Evolutionary conservation across 108 stramenopile species (phyloP).

Genomic region (Mayamaea pseudoterrestris): DNA sequence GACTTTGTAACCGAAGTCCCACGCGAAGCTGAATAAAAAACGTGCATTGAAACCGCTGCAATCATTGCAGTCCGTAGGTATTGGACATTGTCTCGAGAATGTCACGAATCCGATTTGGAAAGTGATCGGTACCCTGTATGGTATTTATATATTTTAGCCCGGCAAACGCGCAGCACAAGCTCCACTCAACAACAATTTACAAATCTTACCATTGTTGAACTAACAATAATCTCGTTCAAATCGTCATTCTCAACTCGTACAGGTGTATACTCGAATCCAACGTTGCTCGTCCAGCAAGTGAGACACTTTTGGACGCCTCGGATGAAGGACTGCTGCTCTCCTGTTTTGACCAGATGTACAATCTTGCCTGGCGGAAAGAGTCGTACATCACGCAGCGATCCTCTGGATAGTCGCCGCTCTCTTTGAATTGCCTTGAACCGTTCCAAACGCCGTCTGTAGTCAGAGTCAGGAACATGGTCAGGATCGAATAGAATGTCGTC

Average conservation of each 20-base stretch:
- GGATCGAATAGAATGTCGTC: slow-evolving; percentile 41
- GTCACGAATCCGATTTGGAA: slow-evolving; percentile 64
- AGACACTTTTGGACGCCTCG: slow-evolving; percentile 36
- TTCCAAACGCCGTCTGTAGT: slow-evolving; percentile 55
- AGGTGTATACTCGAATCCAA: slow-evolving; percentile 68
- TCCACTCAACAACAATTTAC: no score
- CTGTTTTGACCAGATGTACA: slow-evolving; percentile 76
- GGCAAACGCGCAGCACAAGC: no score
- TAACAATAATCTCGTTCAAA: slow-evolving; percentile 78
- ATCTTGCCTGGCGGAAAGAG: slow-evolving; percentile 77
- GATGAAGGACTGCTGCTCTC: slow-evolving; percentile 36
- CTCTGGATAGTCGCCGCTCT: slow-evolving; percentile 47
- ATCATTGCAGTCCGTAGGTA: no score
- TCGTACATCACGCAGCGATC: slow-evolving; percentile 23
- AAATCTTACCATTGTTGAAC: slow-evolving; percentile 79
- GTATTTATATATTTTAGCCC: no score
- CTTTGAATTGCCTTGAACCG: slow-evolving; percentile 50
- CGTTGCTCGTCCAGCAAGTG: slow-evolving; percentile 62
- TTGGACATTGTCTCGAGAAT: no score
- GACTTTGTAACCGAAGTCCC: no score
- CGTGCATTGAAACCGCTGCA: no score
- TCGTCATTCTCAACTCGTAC: slow-evolving; percentile 70
- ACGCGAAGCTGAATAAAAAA: no score
- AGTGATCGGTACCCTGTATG: slow-evolving; percentile 85
- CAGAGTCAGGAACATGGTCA: slow-evolving; percentile 25